These are phyloP conservation scores for Fusarium pseudonygamai DNA, from an alignment of 2,329 filamentous ascomycete genomes.

Conservation along the genomic window DNA sequence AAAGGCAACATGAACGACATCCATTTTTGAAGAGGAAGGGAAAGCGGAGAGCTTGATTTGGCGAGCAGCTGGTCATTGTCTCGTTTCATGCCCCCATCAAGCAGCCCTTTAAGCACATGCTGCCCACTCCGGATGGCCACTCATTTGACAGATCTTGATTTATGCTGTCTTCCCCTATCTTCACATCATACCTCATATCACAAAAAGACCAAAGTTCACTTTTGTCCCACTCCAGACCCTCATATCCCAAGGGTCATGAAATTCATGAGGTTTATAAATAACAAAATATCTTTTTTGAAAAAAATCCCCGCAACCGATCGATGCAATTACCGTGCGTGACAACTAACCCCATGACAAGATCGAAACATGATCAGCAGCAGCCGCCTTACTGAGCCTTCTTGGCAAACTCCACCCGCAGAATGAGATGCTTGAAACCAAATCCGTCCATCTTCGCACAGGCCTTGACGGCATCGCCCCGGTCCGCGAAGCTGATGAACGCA, in stretches of 20 bases:
- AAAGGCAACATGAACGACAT: background rate
- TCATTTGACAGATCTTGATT: conserved; percentile 12
- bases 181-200: conserved; percentile 22
- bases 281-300: conserved; percentile 4
- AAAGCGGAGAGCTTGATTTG: background rate
- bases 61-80: background rate
- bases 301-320: conserved; percentile 33
- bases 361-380: conserved; percentile 36
- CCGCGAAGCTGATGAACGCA: conserved; percentile 97
- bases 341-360: conserved; percentile 45
- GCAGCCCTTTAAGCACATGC: rapidly evolving
- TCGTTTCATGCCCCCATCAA: background rate
- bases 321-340: conserved; percentile 43
- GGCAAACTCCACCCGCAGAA: conserved; percentile 87
- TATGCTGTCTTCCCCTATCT: conserved; percentile 3
- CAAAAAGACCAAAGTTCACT: conserved; percentile 36
- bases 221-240: conserved; percentile 31
- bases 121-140: background rate
- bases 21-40: background rate
- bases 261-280: conserved; percentile 41
- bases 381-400: conserved; percentile 69
- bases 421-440: conserved; percentile 88
- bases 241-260: conserved; percentile 40
- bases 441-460: conserved; percentile 99
- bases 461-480: conserved; percentile 87